phyloP scores from a whole-genome alignment of 2,329 filamentous ascomycete species.

The Trichophyton simii region DNA sequence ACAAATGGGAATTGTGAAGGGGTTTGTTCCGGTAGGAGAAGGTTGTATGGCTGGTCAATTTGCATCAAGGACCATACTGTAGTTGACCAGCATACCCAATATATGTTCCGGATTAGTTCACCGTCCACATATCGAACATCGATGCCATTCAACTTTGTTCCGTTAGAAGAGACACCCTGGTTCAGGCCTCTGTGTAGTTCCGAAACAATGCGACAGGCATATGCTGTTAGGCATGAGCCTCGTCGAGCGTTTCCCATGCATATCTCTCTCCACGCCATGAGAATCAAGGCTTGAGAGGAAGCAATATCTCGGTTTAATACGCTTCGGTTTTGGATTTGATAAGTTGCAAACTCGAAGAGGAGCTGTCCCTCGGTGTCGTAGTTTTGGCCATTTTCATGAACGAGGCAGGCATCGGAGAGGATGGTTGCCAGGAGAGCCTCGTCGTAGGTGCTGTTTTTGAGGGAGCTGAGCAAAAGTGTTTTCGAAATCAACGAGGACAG shows the following conservation, averaged over 20 bases:
- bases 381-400: conserved; percentile 9
- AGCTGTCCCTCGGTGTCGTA: conserved; percentile 4
- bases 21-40: conserved; percentile 7
- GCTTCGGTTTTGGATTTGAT: conserved; percentile 6
- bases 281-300: conserved; percentile 8
- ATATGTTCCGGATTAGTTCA: conserved; percentile 10
- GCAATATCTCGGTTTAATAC: conserved; percentile 6
- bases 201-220: conserved; percentile 8
- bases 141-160: conserved; percentile 9
- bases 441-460: conserved; percentile 9
- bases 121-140: conserved; percentile 9
- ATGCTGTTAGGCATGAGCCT: conserved; percentile 6
- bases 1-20: conserved; percentile 9
- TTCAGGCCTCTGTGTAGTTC: conserved; percentile 7
- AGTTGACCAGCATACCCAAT: conserved; percentile 9
- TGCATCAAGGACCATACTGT: conserved; percentile 10
- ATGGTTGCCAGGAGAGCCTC: conserved; percentile 9
- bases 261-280: conserved; percentile 9
- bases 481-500: conserved; percentile 8
- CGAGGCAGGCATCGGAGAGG: conserved; percentile 8
- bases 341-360: conserved; percentile 6
- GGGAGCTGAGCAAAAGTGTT: conserved; percentile 7
- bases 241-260: conserved; percentile 8
- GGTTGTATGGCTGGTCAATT: conserved; percentile 7
- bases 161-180: conserved; percentile 7